These are phyloP conservation scores for Pneumocystis canis DNA, from an alignment of 1,139 yeast genomes.

Conservation along the genomic window DNA sequence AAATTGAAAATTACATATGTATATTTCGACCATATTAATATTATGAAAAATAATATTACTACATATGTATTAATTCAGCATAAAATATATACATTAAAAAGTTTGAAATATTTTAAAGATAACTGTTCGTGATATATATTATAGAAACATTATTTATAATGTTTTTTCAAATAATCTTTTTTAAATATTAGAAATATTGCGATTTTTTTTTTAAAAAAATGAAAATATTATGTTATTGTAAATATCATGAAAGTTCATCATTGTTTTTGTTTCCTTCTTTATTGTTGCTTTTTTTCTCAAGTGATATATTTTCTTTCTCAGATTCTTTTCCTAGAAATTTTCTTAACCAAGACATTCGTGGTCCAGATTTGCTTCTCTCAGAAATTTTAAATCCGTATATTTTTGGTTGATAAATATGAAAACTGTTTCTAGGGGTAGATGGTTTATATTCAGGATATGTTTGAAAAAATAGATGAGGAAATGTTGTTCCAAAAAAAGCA, in stretches of 20 bases:
- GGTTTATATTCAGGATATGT: constrained; percentile 62
- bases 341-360: constrained; percentile 90
- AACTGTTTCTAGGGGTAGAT: not conserved
- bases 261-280: not conserved
- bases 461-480: constrained; percentile 80
- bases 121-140: too few species aligned
- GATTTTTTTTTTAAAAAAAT: not conserved
- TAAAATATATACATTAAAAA: too few species aligned
- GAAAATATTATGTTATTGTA: not conserved
- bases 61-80: too few species aligned
- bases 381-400: constrained; percentile 78
- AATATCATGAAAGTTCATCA: not conserved
- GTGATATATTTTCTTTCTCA: not conserved
- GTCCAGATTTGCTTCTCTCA: constrained; percentile 65
- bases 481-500: constrained; percentile 90
- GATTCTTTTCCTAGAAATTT: constrained; percentile 14
- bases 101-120: too few species aligned
- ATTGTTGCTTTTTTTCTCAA: not conserved
- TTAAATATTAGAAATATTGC: not conserved
- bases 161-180: not conserved
- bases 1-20: too few species aligned
- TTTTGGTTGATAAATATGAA: constrained; percentile 19
- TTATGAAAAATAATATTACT: too few species aligned
- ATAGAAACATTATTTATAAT: too few species aligned
- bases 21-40: too few species aligned